A percentile compares a stretch with the other conserved stretches of the same genome.
phyloP scores from a whole-genome alignment of 768 basidiomycete genomes.

The Amanita exitialis region DNA sequence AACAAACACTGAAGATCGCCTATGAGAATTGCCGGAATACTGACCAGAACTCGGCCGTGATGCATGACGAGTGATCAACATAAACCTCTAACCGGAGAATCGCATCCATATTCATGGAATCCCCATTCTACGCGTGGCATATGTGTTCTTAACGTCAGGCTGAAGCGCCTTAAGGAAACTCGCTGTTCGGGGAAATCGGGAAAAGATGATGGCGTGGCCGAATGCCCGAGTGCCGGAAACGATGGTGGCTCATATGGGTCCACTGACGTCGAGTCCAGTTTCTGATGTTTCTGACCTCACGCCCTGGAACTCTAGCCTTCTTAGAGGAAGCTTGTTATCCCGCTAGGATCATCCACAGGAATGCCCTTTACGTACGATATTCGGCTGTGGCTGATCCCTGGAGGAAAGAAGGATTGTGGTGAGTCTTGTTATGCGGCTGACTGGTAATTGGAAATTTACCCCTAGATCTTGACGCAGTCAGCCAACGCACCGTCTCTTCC shows the following conservation, averaged over 20 bases:
- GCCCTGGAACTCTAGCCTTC: too few species aligned
- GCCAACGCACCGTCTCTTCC: background rate
- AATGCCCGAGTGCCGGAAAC: background rate
- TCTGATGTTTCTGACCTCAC: too few species aligned
- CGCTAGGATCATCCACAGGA: background rate
- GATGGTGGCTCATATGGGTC: background rate
- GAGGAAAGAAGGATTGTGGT: background rate
- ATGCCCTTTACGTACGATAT: background rate
- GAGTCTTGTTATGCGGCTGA: background rate
- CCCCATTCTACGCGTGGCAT: too few species aligned
- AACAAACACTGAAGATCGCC: too few species aligned
- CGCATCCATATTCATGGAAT: too few species aligned
- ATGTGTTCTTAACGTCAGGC: too few species aligned
- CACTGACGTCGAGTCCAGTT: too few species aligned
- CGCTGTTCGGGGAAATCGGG: background rate
- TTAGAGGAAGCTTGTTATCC: background rate
- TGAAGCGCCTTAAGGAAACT: too few species aligned
- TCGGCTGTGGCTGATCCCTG: background rate
- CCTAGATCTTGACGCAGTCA: background rate
- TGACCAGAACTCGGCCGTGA: too few species aligned
- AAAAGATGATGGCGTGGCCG: background rate
- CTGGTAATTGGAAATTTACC: background rate
- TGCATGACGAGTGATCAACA: too few species aligned
- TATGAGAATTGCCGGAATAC: too few species aligned
- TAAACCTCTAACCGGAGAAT: too few species aligned